Conservation (phyloP, 139 green algal genomes). For the Picochlorum sp. region DNA sequence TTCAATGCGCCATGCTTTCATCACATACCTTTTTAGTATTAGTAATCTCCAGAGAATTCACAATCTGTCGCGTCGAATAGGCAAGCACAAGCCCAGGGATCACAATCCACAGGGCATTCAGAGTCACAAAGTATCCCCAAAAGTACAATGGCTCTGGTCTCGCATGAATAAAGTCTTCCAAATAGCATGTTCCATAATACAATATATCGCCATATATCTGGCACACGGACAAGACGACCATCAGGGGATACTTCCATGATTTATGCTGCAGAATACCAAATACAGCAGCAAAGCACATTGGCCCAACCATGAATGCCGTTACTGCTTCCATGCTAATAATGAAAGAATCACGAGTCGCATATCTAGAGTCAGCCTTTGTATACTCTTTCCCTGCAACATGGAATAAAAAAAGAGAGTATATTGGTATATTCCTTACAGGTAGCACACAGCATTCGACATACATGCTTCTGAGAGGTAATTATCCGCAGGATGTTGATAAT, state of each 20-base stretch:
- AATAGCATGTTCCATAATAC: conserved; percentile 71
- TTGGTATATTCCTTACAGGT: no score
- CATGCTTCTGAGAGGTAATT: conserved; percentile 70
- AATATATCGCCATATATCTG: conserved; percentile 86
- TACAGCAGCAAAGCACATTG: conserved; percentile 53
- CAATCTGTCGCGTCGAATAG: background rate
- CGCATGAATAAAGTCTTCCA: conserved; percentile 56
- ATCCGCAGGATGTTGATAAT: conserved; percentile 54
- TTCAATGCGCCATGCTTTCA: background rate
- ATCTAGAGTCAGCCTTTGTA: conserved; percentile 76
- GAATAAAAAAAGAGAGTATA: conserved; percentile 15
- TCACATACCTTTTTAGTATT: conserved; percentile 1
- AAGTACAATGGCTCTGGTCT: conserved; percentile 79
- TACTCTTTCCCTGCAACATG: conserved; percentile 74
- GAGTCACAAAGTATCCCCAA: conserved; percentile 75
- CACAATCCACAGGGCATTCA: conserved; percentile 72
- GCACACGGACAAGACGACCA: conserved; percentile 65
- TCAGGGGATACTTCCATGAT: conserved; percentile 53
- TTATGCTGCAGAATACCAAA: conserved; percentile 37
- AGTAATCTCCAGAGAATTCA: background rate
- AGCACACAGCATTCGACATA: background rate
- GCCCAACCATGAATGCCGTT: conserved; percentile 74
- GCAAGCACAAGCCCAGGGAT: conserved; percentile 25
- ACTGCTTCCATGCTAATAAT: conserved; percentile 73
- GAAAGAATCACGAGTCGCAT: conserved; percentile 76